These are phyloP conservation scores for Ambrosia hybrid DNA, from an alignment of 140 eudicot genomes.

Conservation along the genomic window DNA sequence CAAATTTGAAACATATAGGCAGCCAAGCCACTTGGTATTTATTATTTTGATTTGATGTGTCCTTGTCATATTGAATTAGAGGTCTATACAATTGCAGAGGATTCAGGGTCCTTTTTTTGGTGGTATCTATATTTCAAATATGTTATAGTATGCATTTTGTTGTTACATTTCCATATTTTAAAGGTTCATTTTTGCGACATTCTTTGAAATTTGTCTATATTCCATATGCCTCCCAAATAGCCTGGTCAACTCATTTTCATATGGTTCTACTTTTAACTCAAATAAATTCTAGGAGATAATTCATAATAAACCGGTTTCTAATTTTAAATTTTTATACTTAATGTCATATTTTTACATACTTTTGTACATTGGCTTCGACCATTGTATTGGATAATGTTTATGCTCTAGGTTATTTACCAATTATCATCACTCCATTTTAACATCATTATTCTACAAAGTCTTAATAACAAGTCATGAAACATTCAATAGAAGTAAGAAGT, in stretches of 20 bases:
- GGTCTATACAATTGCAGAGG: constrained; percentile 29
- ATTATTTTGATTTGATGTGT: constrained; percentile 43
- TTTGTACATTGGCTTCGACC: no score
- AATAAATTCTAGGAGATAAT: no score
- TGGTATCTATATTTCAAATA: constrained; percentile 32
- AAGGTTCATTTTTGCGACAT: constrained; percentile 23
- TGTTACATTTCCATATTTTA: constrained; percentile 22
- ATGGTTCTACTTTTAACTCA: background rate
- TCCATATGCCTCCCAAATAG: constrained; percentile 8
- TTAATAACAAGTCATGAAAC: no score
- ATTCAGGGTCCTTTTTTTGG: constrained; percentile 40
- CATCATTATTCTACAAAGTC: no score
- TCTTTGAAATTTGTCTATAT: constrained; percentile 22
- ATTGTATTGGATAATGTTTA: no score
- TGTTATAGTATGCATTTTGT: constrained; percentile 13
- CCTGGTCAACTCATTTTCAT: background rate
- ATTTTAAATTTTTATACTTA: no score
- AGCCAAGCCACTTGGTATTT: constrained; percentile 31
- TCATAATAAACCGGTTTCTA: no score
- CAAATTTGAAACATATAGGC: background rate
- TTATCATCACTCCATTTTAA: no score
- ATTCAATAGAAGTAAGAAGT: no score
- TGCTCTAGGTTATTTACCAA: no score
- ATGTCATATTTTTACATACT: no score
- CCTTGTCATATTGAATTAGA: constrained; percentile 34